A percentile compares a stretch with the other conserved stretches of the same genome.
Conservation (phyloP, 495 filamentous ascomycete genomes). For the Xylaria bambusicola region DNA sequence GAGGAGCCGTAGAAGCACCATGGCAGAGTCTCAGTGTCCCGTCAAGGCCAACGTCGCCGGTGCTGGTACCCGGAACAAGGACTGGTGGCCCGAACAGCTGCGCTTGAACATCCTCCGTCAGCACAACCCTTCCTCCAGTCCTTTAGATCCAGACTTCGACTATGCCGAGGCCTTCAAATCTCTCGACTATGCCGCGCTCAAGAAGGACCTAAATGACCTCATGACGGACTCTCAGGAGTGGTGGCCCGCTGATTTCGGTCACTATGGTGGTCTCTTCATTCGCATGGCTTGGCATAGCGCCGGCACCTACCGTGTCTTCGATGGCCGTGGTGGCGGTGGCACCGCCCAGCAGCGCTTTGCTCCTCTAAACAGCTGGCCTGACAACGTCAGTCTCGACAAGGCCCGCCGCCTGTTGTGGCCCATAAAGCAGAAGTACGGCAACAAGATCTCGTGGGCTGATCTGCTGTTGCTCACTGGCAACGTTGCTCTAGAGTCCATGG, state of each 20-base stretch:
- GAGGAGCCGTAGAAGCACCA: not conserved
- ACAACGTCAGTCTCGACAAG: conserved; percentile 76
- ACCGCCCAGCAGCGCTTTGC: conserved; percentile 74
- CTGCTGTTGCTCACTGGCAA: conserved; percentile 69
- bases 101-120: conserved; percentile 72
- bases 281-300: conserved; percentile 79
- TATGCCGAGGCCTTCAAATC: conserved; percentile 69
- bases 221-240: conserved; percentile 77
- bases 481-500: conserved; percentile 74
- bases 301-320: conserved; percentile 70
- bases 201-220: conserved; percentile 65
- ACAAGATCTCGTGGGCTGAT: conserved; percentile 78
- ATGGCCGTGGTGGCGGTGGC: conserved; percentile 72
- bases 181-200: conserved; percentile 68
- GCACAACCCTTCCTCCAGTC: conserved; percentile 62
- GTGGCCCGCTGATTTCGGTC: conserved; percentile 77
- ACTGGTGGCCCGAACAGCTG: conserved; percentile 72
- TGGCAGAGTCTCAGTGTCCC: conserved; percentile 49
- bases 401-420: conserved; percentile 75
- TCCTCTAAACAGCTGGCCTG: conserved; percentile 78
- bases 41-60: conserved; percentile 58
- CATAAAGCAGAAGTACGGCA: conserved; percentile 79
- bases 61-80: conserved; percentile 60
- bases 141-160: conserved; percentile 61
- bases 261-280: conserved; percentile 75